phyloP scores from a whole-genome alignment of 2,329 filamentous ascomycete species.

The Colletotrichum truncatum region DNA sequence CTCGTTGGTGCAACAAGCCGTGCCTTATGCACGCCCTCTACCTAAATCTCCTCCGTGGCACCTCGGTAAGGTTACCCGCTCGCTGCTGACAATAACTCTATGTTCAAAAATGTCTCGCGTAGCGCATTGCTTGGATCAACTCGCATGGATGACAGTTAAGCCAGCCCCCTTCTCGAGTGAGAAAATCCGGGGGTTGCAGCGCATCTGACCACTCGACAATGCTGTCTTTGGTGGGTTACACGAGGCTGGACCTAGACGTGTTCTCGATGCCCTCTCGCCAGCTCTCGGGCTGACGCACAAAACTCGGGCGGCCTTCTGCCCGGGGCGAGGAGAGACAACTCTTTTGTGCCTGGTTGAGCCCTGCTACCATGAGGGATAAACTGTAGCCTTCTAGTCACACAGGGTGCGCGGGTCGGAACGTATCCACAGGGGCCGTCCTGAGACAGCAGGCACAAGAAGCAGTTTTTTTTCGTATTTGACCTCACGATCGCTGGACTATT shows the following conservation, averaged over 20 bases:
- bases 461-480: background rate
- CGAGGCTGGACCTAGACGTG: background rate
- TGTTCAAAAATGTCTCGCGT: background rate
- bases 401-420: background rate
- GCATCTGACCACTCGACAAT: background rate
- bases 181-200: constrained; percentile 17
- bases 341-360: background rate
- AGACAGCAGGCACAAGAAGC: background rate
- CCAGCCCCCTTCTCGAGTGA: background rate
- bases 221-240: background rate
- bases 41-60: background rate
- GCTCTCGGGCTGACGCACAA: background rate
- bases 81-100: constrained; percentile 7
- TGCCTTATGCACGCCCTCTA: background rate
- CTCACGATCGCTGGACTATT: background rate
- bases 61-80: constrained; percentile 12
- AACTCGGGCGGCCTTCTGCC: background rate
- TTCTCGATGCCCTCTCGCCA: background rate
- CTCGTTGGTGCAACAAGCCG: background rate
- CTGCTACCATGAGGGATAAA: background rate
- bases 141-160: background rate
- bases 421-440: background rate
- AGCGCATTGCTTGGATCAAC: background rate
- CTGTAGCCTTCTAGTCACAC: background rate
- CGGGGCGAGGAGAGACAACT: background rate